Evolutionary conservation across 164 flowering plant species (phyloP).

Genomic region (Vitis vinifera): ASM3070453v1 NC_081812.1:14797001-14797500

Average conservation of each 20-base stretch:
- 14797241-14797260: not conserved
- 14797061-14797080: not conserved
- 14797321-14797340: conserved; percentile 16
- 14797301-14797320: conserved; percentile 8
- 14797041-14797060: too few relatives aligned
- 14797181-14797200: not conserved
- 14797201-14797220: not conserved
- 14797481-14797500: too few relatives aligned
- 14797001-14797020: not conserved
- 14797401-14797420: not conserved
- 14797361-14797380: conserved; percentile 12
- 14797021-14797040: too few relatives aligned
- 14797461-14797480: too few relatives aligned
- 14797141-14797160: not conserved
- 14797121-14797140: too few relatives aligned
- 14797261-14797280: not conserved
- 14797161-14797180: not conserved
- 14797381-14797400: conserved; percentile 9
- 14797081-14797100: not conserved
- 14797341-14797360: conserved; percentile 6
- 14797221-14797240: not conserved
- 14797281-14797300: conserved; percentile 7
- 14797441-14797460: too few relatives aligned
- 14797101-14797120: not conserved
- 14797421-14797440: too few relatives aligned